Percentiles rank a stretch among this genome's conserved stretches.
Evolutionary conservation across 2,329 filamentous ascomycete species (phyloP).

Genomic region (Fusarium agapanthi): DNA sequence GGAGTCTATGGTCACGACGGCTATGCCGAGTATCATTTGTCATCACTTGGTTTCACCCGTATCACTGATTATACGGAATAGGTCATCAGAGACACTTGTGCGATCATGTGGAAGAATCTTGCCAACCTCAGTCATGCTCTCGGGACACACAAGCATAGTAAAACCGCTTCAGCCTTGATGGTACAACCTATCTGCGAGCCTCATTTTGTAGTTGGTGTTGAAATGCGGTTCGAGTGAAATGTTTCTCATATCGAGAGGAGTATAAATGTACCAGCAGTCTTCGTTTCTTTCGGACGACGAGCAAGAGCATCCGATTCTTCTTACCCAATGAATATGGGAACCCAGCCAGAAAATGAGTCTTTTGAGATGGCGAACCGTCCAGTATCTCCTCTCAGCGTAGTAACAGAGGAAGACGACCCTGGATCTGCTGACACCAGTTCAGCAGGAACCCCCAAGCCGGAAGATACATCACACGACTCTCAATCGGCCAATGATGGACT

Average conservation of each 20-base stretch:
- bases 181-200: not conserved
- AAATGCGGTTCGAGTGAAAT: not conserved
- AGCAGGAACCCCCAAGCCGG: not conserved
- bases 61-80: not conserved
- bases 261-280: not conserved
- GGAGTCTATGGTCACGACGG: not conserved
- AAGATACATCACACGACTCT: not conserved
- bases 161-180: not conserved
- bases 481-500: not conserved
- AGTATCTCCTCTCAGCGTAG: not conserved
- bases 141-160: constrained; percentile 9
- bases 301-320: not conserved
- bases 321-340: not conserved
- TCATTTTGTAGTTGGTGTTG: not conserved
- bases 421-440: not conserved
- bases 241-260: not conserved
- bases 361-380: not conserved
- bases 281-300: not conserved
- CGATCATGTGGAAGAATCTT: constrained; percentile 13
- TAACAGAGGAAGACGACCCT: not conserved
- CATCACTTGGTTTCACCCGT: constrained; percentile 13
- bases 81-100: not conserved
- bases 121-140: not conserved
- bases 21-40: not conserved
- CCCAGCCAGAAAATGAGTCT: not conserved